These are phyloP conservation scores for Alopecurus myosuroides DNA, from an alignment of 176 grass and related monocot species.

Conservation along the genomic window DNA sequence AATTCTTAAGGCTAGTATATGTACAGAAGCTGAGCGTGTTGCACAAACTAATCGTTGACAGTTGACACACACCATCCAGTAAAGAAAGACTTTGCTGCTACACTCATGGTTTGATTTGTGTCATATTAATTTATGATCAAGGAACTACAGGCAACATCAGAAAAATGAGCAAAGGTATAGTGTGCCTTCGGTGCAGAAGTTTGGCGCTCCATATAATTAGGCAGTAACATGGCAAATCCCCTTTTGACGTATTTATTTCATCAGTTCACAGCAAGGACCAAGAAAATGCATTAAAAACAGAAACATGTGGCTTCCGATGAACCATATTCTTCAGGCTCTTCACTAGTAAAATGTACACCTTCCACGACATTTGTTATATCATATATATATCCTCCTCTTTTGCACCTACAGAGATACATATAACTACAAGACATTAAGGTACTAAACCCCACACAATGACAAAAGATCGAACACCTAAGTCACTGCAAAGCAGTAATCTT, in stretches of 20 bases:
- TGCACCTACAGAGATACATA: too few relatives aligned
- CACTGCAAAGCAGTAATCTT: not conserved
- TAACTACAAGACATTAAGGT: not conserved
- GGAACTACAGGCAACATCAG: not conserved
- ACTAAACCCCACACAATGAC: not conserved
- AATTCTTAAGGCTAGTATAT: not conserved
- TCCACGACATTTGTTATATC: constrained; percentile 99
- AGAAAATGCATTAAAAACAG: too few relatives aligned
- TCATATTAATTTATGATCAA: not conserved
- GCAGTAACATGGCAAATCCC: constrained; percentile 73
- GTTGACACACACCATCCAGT: not conserved
- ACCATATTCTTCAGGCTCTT: constrained; percentile 84
- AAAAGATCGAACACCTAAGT: not conserved
- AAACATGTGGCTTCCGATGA: constrained; percentile 64
- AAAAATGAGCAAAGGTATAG: not conserved
- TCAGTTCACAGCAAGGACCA: constrained; percentile 12
- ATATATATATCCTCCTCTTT: constrained; percentile 97
- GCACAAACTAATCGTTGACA: constrained; percentile 5
- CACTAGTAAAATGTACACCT: constrained; percentile 87
- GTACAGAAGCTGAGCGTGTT: not conserved
- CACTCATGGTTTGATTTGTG: too few relatives aligned
- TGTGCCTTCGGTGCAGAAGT: constrained; percentile 68
- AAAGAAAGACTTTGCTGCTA: not conserved
- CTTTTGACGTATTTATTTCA: constrained; percentile 46
- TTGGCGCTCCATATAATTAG: constrained; percentile 66